Percentiles rank a stretch among this genome's conserved stretches.
Evolutionary conservation across 257 asterid genomes (phyloP).

Genomic region (Rauvolfia tetraphylla): DNA sequence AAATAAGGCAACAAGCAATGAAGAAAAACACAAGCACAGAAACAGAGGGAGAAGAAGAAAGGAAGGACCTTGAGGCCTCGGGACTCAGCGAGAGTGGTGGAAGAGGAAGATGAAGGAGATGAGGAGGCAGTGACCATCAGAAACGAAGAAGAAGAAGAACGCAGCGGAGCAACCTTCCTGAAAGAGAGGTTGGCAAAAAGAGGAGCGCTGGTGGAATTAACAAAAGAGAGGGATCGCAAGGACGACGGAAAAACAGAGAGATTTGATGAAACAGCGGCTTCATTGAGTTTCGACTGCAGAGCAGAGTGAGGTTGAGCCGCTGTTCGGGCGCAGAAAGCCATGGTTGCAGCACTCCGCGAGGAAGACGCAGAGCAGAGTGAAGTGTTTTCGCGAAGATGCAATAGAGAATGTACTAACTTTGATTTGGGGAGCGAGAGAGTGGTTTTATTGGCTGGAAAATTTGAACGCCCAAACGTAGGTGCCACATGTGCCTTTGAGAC

Average conservation of each 20-base stretch:
- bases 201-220: slow-evolving; percentile 31
- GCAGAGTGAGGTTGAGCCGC: not conserved
- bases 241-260: not conserved
- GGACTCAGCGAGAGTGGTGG: slow-evolving; percentile 53
- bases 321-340: slow-evolving; percentile 18
- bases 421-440: not conserved
- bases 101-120: slow-evolving; percentile 33
- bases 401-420: not conserved
- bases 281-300: not conserved
- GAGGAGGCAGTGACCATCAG: slow-evolving; percentile 44
- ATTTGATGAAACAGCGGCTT: not conserved
- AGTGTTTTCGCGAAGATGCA: not conserved
- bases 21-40: not conserved
- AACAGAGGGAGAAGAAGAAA: not conserved
- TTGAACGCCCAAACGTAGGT: not conserved
- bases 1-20: not conserved
- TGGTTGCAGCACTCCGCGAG: not conserved
- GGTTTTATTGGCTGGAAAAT: not conserved
- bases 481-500: slow-evolving; percentile 7
- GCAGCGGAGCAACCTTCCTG: slow-evolving; percentile 18
- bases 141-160: slow-evolving; percentile 17
- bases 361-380: not conserved
- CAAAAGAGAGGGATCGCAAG: slow-evolving; percentile 27
- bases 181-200: slow-evolving; percentile 29
- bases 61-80: slow-evolving; percentile 53